Base-by-base conservation (phyloP, 768 basidiomycete genomes). In the Pholiota conissans region DNA sequence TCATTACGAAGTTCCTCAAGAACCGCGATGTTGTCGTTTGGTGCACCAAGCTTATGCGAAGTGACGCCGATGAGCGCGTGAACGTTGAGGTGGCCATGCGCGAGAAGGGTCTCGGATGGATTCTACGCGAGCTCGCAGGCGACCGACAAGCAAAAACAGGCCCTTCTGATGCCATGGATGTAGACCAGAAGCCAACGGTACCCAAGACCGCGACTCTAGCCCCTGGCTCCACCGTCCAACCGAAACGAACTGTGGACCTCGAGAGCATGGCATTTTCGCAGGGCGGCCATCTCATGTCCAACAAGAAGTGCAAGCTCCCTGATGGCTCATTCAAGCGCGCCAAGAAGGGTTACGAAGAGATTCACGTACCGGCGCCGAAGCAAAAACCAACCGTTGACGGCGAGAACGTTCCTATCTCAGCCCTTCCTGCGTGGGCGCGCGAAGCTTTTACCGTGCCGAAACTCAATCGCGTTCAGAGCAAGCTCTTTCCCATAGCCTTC, bases 61-160 rank as follows among this genome's bases (percentile, higher is more conserved):
- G 89, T 53, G 86, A 89, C 64, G 91, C 91, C 0, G 90, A 98
- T 45, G 93, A 93, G 69, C 84, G 90, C 46, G 85, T 95, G 40
- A 93, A 98, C 67, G 84, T 97, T 35, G 96, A 98, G 73, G 96
- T 98, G 3, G 93, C 93, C 0, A 99, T 99, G 97, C 82, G 96
- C 45, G 96, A 98, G 77, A 96, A 93, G 73, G 94, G 93, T 13
- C 84, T 95, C 9, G 95, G 93, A 0, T 98, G 95, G 95, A 98
- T 99, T 69, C 69, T 96, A 52, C 84, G 91, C 55, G 93, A 94
- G 59, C 79, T 98, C 3, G 81, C 86, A 3, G 94, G 95, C 2
- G 94, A 93, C 64, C 79, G 92, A 3, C 85, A 87, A 60, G 74
- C 81, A 3, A 86, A 85, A 67, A 69, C 73, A 7, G 46, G 18